Base-by-base conservation (phyloP, 2,329 filamentous ascomycete genomes). In the Ophiostoma himal-ulmi region DNA sequence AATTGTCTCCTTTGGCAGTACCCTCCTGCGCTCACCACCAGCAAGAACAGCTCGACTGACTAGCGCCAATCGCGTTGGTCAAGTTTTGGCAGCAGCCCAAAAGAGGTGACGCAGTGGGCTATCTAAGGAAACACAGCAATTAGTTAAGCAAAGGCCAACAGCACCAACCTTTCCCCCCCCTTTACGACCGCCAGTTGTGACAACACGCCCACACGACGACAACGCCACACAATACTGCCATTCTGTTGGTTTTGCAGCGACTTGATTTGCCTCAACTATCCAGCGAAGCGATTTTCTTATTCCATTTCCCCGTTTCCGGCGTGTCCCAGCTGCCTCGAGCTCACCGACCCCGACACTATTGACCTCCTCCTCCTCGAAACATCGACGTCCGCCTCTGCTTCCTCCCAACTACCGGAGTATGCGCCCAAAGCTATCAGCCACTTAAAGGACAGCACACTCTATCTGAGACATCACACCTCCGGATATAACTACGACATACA, bases 391-490 rank as follows among this genome's bases (percentile, higher is more conserved):
- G 13, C 62, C 22, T 52, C 14, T 34, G 37, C 69, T 34, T 11
- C n/a, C 36, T 48, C 26, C 37, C 66, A 30, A 34, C 60, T 64
- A 52, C 41, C 30, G 41, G 52, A 67, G 52, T 30, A 68, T 69
- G 67, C 67, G 36, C 70, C 52, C 20, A 48, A 22, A 60, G 70
- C 70, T 22, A 30, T 67, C 41, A 48, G 36, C 34, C 67, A 39
- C 60, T 20, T 5, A 44, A 41, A 39, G 20, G 10, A 65, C 62
- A 65, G 36, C 62, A 39, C 62, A n/a, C 30, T 20, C 36, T 10
- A 64, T 37, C 60, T 64, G 60, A 64, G 60, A 64, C 60, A 64
- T 37, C 6, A 20, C 34, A 39, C n/a, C 60, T 17, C 30, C 60
- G n/a, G 44, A n/a, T 48, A 48, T 44, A 14, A 36, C 34, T 8